These are phyloP conservation scores for Colletotrichum neosansevieriae DNA, from an alignment of 2,329 filamentous ascomycete species.

Conservation along the genomic window DNA sequence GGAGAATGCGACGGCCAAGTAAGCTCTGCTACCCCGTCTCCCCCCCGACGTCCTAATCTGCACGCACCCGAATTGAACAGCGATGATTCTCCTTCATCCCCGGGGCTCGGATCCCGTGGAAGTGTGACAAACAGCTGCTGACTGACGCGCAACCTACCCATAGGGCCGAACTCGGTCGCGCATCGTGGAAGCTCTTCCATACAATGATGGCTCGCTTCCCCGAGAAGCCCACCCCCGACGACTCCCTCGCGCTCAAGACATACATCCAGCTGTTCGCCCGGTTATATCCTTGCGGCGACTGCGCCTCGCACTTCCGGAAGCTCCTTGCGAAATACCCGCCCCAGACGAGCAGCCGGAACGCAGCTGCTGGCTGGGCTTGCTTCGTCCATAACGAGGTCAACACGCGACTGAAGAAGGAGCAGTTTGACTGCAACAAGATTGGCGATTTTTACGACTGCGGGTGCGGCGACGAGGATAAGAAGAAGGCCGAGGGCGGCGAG, in stretches of 20 bases:
- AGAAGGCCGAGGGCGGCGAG: slow-evolving; percentile 49
- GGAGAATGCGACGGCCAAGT: slow-evolving; percentile 86
- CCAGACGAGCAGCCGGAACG: slow-evolving; percentile 72
- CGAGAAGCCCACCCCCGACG: slow-evolving; percentile 71
- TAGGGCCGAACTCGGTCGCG: slow-evolving; percentile 75
- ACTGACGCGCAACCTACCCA: slow-evolving; percentile 22
- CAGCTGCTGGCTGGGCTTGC: slow-evolving; percentile 76
- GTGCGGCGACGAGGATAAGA: slow-evolving; percentile 73
- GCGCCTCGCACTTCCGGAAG: slow-evolving; percentile 74
- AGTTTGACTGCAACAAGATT: slow-evolving; percentile 76
- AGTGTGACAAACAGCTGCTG: slow-evolving; percentile 22
- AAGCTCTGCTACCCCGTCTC: slow-evolving; percentile 45
- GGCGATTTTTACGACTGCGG: slow-evolving; percentile 80
- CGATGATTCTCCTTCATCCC: not conserved
- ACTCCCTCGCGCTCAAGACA: slow-evolving; percentile 71
- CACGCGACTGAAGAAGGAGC: slow-evolving; percentile 69
- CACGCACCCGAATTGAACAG: not conserved
- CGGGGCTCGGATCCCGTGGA: not conserved
- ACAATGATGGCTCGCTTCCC: slow-evolving; percentile 79
- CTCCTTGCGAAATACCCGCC: slow-evolving; percentile 73
- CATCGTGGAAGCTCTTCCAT: slow-evolving; percentile 78
- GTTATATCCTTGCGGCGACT: slow-evolving; percentile 79
- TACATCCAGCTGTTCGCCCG: slow-evolving; percentile 76
- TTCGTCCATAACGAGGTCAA: slow-evolving; percentile 78
- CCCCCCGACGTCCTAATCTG: not conserved